Conservation (phyloP, 257 asterid genomes). For the Primulina eburnea region DNA sequence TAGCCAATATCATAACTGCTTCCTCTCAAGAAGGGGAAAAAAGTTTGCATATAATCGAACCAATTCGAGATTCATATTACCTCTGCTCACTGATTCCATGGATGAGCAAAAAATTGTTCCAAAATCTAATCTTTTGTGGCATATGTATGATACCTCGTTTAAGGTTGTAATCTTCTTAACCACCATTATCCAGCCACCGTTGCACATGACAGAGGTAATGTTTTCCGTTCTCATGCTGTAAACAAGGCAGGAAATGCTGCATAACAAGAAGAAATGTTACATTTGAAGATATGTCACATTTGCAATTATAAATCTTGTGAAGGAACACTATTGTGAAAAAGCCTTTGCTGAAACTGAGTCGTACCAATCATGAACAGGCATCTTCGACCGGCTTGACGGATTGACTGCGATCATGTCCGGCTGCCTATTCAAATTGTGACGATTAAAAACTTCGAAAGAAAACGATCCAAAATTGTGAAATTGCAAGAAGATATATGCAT, state of each 20-base stretch:
- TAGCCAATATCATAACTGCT: conserved; percentile 46
- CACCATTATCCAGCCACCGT: conserved; percentile 75
- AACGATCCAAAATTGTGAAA: background rate
- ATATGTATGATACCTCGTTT: conserved; percentile 49
- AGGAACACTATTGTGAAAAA: background rate
- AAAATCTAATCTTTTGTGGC: background rate
- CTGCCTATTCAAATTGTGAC: conserved; percentile 32
- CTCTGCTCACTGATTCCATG: background rate
- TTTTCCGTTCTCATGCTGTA: conserved; percentile 77
- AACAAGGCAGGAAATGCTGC: conserved; percentile 84
- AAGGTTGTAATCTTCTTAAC: conserved; percentile 49
- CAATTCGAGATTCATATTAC: background rate
- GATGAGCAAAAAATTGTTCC: background rate
- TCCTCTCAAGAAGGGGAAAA: conserved; percentile 31
- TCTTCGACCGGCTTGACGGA: conserved; percentile 72
- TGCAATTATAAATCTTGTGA: no score
- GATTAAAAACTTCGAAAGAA: background rate
- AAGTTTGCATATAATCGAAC: background rate
- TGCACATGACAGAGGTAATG: conserved; percentile 62
- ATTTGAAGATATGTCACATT: no score
- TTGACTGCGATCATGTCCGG: conserved; percentile 68
- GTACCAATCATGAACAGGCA: conserved; percentile 71
- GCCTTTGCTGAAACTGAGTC: conserved; percentile 14
- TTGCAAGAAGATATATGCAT: background rate
- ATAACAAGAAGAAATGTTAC: conserved; percentile 20